A percentile compares a stretch with the other conserved stretches of the same genome.
Conservation (phyloP, 305 asterid species). For the Solanum chacoense region DNA sequence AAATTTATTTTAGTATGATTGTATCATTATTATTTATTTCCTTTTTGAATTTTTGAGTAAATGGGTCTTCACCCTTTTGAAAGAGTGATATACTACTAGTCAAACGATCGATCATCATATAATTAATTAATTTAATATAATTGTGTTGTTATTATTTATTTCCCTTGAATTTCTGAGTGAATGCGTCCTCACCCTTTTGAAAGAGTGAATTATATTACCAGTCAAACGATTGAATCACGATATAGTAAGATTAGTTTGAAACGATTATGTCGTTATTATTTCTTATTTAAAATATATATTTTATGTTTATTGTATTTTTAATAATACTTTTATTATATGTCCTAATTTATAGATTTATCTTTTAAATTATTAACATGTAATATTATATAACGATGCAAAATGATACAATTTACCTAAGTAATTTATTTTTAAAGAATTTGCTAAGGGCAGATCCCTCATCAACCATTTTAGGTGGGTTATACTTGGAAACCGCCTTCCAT, state of each 20-base stretch:
- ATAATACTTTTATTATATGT: too few relatives aligned
- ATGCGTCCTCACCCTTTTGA: background rate
- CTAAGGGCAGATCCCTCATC: background rate
- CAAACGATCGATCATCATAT: background rate
- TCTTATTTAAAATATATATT: too few relatives aligned
- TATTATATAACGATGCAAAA: background rate
- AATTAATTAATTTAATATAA: too few relatives aligned
- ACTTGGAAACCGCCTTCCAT: background rate
- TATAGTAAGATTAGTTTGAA: background rate
- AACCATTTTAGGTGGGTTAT: background rate
- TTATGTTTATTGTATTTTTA: too few relatives aligned
- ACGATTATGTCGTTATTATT: background rate
- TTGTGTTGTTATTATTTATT: background rate
- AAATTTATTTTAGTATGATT: too few relatives aligned
- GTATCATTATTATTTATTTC: too few relatives aligned
- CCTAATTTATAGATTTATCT: background rate
- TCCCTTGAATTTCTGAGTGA: background rate
- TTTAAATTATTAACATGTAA: rapidly evolving
- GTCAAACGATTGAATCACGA: background rate
- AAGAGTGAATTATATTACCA: background rate
- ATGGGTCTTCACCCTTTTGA: background rate
- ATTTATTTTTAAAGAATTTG: background rate
- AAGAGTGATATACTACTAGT: background rate
- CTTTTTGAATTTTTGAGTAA: background rate
- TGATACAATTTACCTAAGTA: too few relatives aligned